These are phyloP conservation scores for Rhizopogon roseolus DNA, from an alignment of 768 basidiomycete species.

Conservation along the genomic window DNA sequence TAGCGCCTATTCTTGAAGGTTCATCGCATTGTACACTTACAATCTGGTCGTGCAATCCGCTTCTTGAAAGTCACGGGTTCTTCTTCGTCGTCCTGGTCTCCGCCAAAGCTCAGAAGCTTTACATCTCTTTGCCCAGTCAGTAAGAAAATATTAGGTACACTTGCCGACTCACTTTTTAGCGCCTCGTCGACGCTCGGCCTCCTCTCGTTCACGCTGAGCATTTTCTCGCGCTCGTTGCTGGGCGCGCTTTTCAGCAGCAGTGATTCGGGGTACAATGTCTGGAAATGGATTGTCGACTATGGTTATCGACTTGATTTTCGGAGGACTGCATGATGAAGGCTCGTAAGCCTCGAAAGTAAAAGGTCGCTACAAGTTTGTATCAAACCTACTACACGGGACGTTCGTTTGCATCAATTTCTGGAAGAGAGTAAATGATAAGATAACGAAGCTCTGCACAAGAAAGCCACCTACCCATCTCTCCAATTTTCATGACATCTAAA, in stretches of 20 bases:
- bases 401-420: constrained; percentile 71
- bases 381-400: constrained; percentile 73
- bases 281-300: constrained; percentile 93
- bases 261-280: constrained; percentile 94
- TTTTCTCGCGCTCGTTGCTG: constrained; percentile 81
- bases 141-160: not conserved
- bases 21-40: constrained; percentile 40
- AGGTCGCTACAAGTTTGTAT: not conserved
- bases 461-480: constrained; percentile 65
- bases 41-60: constrained; percentile 82
- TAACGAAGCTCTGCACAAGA: not conserved
- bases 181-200: constrained; percentile 61
- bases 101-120: constrained; percentile 85
- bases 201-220: constrained; percentile 74
- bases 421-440: not conserved
- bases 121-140: constrained; percentile 58
- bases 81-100: constrained; percentile 55
- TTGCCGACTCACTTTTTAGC: constrained; percentile 74
- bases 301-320: constrained; percentile 80
- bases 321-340: constrained; percentile 52
- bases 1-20: not conserved
- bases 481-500: constrained; percentile 87
- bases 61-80: constrained; percentile 59
- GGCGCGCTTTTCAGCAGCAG: constrained; percentile 82
- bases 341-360: constrained; percentile 1